A percentile compares a stretch with the other conserved stretches of the same genome.
Conservation (phyloP, 2,329 filamentous ascomycete genomes). For the Diaporthe nobilis region DNA sequence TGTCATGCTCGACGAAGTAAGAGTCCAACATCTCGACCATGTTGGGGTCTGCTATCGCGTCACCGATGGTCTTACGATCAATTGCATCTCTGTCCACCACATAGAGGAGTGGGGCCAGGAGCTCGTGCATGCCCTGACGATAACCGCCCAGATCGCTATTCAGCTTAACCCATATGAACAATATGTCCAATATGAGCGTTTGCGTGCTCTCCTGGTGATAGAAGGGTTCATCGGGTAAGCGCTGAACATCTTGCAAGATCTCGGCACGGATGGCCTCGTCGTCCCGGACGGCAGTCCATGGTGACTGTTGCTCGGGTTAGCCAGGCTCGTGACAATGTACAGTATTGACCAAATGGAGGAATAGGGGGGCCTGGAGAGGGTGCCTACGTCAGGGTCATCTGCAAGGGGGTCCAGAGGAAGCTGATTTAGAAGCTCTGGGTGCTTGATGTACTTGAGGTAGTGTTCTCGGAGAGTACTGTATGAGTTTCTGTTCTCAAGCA, state of each 20-base stretch:
- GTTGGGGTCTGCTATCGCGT: conserved; percentile 59
- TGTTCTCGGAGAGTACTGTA: conserved; percentile 81
- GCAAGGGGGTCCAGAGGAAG: conserved; percentile 85
- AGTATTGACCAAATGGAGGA: not conserved
- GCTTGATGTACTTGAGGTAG: conserved; percentile 85
- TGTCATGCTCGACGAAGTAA: conserved; percentile 87
- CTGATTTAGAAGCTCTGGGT: conserved; percentile 82
- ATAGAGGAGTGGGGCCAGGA: conserved; percentile 90
- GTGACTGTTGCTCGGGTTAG: conserved; percentile 73
- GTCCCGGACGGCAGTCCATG: conserved; percentile 88
- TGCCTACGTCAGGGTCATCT: conserved; percentile 76
- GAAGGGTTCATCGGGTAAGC: conserved; percentile 91
- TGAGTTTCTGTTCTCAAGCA: conserved; percentile 78
- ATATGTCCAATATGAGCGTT: conserved; percentile 84
- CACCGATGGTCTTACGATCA: conserved; percentile 58
- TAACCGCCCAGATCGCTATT: conserved; percentile 90
- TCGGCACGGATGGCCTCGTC: conserved; percentile 89
- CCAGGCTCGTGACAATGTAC: conserved; percentile 13
- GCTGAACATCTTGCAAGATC: conserved; percentile 93
- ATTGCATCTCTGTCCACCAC: conserved; percentile 87
- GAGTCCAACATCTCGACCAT: conserved; percentile 79
- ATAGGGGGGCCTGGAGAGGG: not conserved
- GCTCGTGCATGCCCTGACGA: conserved; percentile 98
- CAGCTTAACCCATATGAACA: conserved; percentile 96
- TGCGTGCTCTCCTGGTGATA: conserved; percentile 88